Base-by-base conservation (phyloP, 768 basidiomycete genomes). In the Suillus decipiens region DNA sequence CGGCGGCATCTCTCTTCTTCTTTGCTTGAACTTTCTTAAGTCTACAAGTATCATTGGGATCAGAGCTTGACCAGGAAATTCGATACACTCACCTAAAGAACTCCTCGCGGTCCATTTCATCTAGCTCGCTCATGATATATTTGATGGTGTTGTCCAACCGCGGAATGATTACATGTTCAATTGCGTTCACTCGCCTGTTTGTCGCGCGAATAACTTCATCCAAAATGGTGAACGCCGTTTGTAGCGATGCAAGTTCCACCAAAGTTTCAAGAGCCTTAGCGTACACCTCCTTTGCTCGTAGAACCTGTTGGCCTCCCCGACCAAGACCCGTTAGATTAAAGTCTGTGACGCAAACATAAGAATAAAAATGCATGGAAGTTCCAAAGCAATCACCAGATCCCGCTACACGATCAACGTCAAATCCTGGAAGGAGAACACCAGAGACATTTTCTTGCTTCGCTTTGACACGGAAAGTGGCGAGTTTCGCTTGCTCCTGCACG, bases 141-240 rank as follows among this genome's bases (percentile, higher is more conserved):
- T 93, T 93, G 82, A 99, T 94, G 15, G 97, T 99, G 76, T 98
- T 98, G 53, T 99, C 96, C 57, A 99, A 79, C 50, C 90, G 85
- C 19, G 97, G 97, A 63, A 99, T 98, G 69, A 99, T 82, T 67
- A 99, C 89, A 73, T 99, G 95, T 70, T 99, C 97, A 67, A 99
- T 96, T 3, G 97, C 97, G 72, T 99, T 99, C 45, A 99, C 97
- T 66, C 97, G 89, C 59, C 97, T 92, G 76, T 99, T 99, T 42
- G 97, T 99, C n/a, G 96, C 95, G 54, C 94, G 92, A 71, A 99
- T 99, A 64, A 99, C 97, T 78, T 99, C 97, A 77, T 99, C 97
- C 42, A 99, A 86, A 68, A 99, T 98, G 62, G 90, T 96, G 80
- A 99, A 99, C 5, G 97, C 97, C 0, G 97, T 99, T 79, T 99